Percentiles rank a stretch among this genome's conserved stretches.
Conservation (phyloP, 1,284 basidiomycete species). For the Entoloma clypeatum region DNA sequence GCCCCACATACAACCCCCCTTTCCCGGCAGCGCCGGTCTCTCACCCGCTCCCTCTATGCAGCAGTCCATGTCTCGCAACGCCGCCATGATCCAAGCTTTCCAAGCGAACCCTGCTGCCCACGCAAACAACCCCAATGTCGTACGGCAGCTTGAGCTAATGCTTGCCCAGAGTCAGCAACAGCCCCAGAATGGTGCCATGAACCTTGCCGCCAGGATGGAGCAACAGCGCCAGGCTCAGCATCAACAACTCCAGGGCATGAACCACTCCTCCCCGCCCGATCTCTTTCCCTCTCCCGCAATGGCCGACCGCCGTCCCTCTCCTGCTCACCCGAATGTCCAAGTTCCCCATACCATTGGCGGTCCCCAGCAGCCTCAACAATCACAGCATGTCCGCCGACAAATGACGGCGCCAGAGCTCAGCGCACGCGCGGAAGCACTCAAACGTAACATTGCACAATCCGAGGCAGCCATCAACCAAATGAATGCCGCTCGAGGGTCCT, state of each 20-base stretch:
- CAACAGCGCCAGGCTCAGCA: conserved; percentile 23
- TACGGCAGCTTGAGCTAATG: conserved; percentile 49
- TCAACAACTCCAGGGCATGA: conserved; percentile 31
- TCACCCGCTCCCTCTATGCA: conserved; percentile 29
- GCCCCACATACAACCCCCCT: conserved; percentile 38
- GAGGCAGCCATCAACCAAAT: conserved; percentile 20
- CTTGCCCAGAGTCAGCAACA: conserved; percentile 45
- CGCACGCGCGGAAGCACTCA: conserved; percentile 23
- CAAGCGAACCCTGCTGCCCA: conserved; percentile 27
- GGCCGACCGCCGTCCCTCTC: conserved; percentile 47
- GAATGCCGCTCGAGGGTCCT: conserved; percentile 22
- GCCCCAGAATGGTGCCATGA: conserved; percentile 37
- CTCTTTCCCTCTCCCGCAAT: conserved; percentile 42
- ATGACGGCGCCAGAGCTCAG: conserved; percentile 16
- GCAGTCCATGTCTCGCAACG: conserved; percentile 31
- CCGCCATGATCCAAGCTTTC: conserved; percentile 37
- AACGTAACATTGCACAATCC: conserved; percentile 12
- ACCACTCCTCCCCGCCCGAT: conserved; percentile 33
- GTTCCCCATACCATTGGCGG: conserved; percentile 19
- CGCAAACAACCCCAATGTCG: conserved; percentile 13
- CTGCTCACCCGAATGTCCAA: conserved; percentile 35
- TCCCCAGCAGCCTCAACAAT: conserved; percentile 11
- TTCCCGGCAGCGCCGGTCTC: conserved; percentile 29
- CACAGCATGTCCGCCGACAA: conserved; percentile 6
- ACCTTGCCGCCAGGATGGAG: conserved; percentile 31